phyloP scores from a whole-genome alignment of 108 stramenopile species.

The Nannochloropsis granulata region DNA sequence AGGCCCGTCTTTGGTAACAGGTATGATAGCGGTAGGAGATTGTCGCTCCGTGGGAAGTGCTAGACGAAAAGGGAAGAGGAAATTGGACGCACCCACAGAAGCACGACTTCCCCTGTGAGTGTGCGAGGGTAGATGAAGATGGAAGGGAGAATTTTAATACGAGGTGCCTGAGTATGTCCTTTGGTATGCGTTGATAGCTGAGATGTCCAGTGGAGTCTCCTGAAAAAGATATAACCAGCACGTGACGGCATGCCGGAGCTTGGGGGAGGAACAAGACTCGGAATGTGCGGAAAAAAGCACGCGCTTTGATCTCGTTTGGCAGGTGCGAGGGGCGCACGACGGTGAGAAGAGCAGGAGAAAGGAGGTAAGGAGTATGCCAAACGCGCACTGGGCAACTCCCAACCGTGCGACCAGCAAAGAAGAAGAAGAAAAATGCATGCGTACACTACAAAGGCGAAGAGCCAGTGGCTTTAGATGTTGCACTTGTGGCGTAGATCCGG shows the following conservation, averaged over 20 bases:
- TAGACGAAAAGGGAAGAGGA: background rate
- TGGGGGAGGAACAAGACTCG: background rate
- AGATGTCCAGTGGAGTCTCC: too few relatives aligned
- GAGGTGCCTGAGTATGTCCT: background rate
- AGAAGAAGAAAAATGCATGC: background rate
- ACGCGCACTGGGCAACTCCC: background rate
- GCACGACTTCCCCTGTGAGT: too few relatives aligned
- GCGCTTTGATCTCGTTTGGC: too few relatives aligned
- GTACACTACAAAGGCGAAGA: background rate
- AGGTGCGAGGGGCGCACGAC: too few relatives aligned
- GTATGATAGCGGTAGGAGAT: too few relatives aligned
- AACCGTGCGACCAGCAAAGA: background rate
- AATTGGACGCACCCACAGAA: background rate
- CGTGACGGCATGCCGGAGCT: background rate
- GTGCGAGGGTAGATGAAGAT: background rate
- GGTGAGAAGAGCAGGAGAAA: background rate
- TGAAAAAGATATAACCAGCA: background rate
- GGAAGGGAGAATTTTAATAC: background rate
- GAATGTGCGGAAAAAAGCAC: background rate
- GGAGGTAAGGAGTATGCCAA: background rate
- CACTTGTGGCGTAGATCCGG: background rate
- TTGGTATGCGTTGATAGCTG: too few relatives aligned
- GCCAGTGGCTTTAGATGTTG: background rate
- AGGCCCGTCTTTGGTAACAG: too few relatives aligned
- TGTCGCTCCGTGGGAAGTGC: background rate